Conservation (phyloP, 495 filamentous ascomycete species). For the Hyaloscypha bicolor region DNA sequence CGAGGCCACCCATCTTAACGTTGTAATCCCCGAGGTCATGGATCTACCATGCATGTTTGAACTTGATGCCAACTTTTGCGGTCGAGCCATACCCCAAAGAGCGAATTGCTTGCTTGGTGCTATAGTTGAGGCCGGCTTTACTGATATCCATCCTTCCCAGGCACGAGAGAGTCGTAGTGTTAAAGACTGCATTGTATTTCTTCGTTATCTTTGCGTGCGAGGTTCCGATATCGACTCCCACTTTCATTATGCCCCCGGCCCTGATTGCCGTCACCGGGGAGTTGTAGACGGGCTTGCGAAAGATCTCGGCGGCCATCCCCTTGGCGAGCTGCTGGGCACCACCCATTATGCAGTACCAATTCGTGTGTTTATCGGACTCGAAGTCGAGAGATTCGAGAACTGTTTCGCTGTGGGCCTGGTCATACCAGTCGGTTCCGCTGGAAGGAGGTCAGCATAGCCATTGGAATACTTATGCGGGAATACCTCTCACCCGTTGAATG, state of each 20-base stretch:
- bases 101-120: background rate
- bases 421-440: background rate
- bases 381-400: conserved; percentile 2
- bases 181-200: background rate
- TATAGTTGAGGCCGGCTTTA: background rate
- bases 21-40: background rate
- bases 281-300: no score
- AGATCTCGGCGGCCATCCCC: no score
- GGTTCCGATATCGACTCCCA: background rate
- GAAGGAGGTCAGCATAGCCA: background rate
- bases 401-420: conserved; percentile 1
- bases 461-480: background rate
- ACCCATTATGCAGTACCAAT: background rate
- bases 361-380: background rate
- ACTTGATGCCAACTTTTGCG: conserved; percentile 10
- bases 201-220: background rate
- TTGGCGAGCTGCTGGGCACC: conserved; percentile 1
- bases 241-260: background rate
- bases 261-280: background rate
- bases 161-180: background rate
- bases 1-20: background rate
- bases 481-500: no score
- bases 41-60: no score
- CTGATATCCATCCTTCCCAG: background rate
- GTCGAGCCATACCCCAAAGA: background rate